A percentile compares a stretch with the other conserved stretches of the same genome.
These are phyloP conservation scores for Talaromyces borbonicus DNA, from an alignment of 495 filamentous ascomycete genomes.

Conservation along the genomic window DNA sequence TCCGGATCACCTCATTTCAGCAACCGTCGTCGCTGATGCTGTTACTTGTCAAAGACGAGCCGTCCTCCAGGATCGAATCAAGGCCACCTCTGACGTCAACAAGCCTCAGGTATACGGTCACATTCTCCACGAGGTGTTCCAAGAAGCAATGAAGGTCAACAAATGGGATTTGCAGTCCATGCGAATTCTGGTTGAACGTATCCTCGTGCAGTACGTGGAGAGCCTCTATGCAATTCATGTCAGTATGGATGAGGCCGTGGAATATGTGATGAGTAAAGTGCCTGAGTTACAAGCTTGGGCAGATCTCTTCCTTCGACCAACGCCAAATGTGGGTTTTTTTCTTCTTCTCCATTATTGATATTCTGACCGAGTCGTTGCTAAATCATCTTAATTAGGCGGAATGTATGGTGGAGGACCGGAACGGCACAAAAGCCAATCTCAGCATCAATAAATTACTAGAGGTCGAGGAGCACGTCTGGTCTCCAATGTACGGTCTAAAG, in stretches of 20 bases:
- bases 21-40: slow-evolving; percentile 87
- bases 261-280: slow-evolving; percentile 70
- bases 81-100: slow-evolving; percentile 68
- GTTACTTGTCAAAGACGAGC: slow-evolving; percentile 81
- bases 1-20: slow-evolving; percentile 89
- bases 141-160: slow-evolving; percentile 77
- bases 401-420: slow-evolving; percentile 69
- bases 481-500: slow-evolving; percentile 92
- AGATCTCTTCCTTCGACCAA: slow-evolving; percentile 58
- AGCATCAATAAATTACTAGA: slow-evolving; percentile 89
- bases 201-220: slow-evolving; percentile 65
- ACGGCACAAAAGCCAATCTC: slow-evolving; percentile 61
- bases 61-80: slow-evolving; percentile 87
- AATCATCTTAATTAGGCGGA: slow-evolving; percentile 44
- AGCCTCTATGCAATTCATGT: slow-evolving; percentile 77
- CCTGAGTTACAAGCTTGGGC: slow-evolving; percentile 75
- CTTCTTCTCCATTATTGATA: no score
- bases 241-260: slow-evolving; percentile 56
- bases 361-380: no score
- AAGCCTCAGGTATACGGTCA: slow-evolving; percentile 78
- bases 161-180: slow-evolving; percentile 66
- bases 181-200: slow-evolving; percentile 47
- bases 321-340: slow-evolving; percentile 59
- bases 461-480: slow-evolving; percentile 96
- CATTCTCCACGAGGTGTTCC: slow-evolving; percentile 88